Evolutionary conservation across 2,329 filamentous ascomycete species (phyloP).

Genomic region (Hirsutella thompsonii): DNA sequence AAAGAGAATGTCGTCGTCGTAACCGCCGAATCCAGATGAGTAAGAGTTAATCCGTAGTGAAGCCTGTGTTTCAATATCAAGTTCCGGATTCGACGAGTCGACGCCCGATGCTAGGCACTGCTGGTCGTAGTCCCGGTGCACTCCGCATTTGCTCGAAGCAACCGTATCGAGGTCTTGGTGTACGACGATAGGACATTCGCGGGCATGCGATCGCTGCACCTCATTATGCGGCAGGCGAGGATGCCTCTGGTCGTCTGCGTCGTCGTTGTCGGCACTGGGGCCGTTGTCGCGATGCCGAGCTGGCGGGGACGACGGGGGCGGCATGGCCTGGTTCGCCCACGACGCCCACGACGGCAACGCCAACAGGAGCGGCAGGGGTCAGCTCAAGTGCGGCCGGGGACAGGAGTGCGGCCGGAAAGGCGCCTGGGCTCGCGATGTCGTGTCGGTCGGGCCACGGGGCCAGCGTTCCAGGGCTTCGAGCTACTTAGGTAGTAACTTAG

Average conservation of each 20-base stretch:
- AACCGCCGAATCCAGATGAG: neutral
- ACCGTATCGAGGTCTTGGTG: no score
- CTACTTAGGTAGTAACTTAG: no score
- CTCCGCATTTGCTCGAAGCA: no score
- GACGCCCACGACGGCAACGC: conserved; percentile 1
- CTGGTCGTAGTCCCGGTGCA: neutral
- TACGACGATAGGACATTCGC: no score
- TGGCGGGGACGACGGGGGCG: conserved; percentile 3
- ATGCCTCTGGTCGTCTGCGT: neutral
- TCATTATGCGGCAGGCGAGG: no score
- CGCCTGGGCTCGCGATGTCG: neutral
- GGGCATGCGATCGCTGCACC: neutral
- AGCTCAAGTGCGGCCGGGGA: neutral
- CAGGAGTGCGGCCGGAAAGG: neutral
- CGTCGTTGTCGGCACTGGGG: neutral
- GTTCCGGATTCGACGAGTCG: neutral
- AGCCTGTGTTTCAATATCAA: neutral
- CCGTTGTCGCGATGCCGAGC: conserved; percentile 1
- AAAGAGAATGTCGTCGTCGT: neutral
- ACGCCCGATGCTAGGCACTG: neutral
- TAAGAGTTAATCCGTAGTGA: neutral
- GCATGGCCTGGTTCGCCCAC: conserved; percentile 5
- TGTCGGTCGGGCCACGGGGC: neutral
- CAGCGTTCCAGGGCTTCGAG: neutral
- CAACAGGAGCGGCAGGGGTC: neutral